These are phyloP conservation scores for Wickerhamomyces pijperi DNA, from an alignment of 805 yeast genomes.

Conservation along the genomic window DNA sequence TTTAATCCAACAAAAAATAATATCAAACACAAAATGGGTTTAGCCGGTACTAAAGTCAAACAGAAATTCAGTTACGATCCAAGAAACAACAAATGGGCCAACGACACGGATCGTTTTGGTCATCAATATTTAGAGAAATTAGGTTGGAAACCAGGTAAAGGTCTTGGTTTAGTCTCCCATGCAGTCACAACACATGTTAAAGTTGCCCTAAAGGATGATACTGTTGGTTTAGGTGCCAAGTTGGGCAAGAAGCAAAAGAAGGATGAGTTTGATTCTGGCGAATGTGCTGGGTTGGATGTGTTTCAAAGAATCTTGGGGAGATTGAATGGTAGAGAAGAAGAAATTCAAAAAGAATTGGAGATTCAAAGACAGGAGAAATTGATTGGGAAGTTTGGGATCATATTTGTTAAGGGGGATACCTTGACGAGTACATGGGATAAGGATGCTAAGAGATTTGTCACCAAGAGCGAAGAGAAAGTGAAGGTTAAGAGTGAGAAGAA, in stretches of 20 bases:
- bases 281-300: constrained; percentile 83
- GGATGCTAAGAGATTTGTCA: constrained; percentile 29
- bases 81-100: constrained; percentile 89
- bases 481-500: constrained; percentile 6
- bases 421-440: constrained; percentile 76
- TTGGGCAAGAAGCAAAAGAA: constrained; percentile 43
- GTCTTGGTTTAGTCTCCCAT: constrained; percentile 62
- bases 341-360: constrained; percentile 53
- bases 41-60: constrained; percentile 70
- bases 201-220: constrained; percentile 73
- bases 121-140: constrained; percentile 69
- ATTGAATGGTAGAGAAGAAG: constrained; percentile 76
- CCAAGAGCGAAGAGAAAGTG: neutral
- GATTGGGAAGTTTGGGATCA: constrained; percentile 83
- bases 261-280: constrained; percentile 70
- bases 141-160: constrained; percentile 92
- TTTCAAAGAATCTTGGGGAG: constrained; percentile 86
- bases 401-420: constrained; percentile 77
- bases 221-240: constrained; percentile 82
- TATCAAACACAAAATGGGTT: no score
- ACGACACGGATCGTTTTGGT: constrained; percentile 75
- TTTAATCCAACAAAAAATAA: no score
- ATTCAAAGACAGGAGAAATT: constrained; percentile 57
- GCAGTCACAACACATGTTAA: constrained; percentile 75
- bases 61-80: constrained; percentile 90